Base-by-base conservation (phyloP, 2,329 filamentous ascomycete species). In the Pseudogymnoascus sp. region DNA sequence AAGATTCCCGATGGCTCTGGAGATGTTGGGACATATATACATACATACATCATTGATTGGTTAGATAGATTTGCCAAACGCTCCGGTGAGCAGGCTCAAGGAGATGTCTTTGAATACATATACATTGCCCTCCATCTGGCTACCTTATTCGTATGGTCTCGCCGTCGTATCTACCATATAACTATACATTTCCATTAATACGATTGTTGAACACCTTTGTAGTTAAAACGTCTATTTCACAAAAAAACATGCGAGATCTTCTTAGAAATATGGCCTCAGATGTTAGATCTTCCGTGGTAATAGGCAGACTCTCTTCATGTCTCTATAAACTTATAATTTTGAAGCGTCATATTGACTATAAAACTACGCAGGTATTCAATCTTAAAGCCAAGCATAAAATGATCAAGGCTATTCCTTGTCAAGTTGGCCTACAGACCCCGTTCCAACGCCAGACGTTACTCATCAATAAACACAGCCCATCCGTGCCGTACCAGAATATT, bases 321-420 rank as follows among this genome's bases (percentile, higher is more conserved):
- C 4, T 32, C 4, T 9, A 54, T n/a, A 18, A 18, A 54, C 25
- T 11, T 7, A 54, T 54, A 54, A 54, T 20, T 32, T 6, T 54
- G 22, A 50, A 30, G 43, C 30, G 25, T 50, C 14, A 54, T 54
- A 54, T 54, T 54, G n/a, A 54, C 47, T 54, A 54, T 54, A 54
- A 54, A 54, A 54, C 47, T 54, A 54, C 9, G 47, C 16, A 54
- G 28, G 30, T 32, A 34, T 54, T 54, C 16, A 54, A 54, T 54
- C 28, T 18, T 11, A 54, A 54, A 34, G 47, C 47, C 47, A 4
- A 54, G 5, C 43, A 50, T 50, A 16, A 54, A 54, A 54, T 32
- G 9, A 54, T 54, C 8, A 54, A 54, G 47, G 28, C 28, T 34
- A 11, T 34, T 54, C 47, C 28, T 54, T 54, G 18, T 32, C 47